Evolutionary conservation across 202 grass and related monocot genomes (phyloP), one percentile per base, ranked within the genome.

Genomic region (Setaria viridis): DNA sequence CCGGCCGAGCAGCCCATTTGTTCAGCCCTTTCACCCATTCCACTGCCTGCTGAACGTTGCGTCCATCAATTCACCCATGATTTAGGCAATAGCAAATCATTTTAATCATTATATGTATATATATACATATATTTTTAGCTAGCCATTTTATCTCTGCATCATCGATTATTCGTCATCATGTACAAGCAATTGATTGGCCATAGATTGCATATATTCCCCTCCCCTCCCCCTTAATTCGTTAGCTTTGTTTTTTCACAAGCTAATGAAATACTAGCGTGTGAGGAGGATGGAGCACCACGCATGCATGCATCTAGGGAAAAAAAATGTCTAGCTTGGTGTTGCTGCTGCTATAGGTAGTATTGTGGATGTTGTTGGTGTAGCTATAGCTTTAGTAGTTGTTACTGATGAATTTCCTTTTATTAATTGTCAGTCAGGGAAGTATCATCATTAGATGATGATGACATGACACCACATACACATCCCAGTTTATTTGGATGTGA

Each of bases 231-330:
- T 62, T n/a, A 17, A 76, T 70, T 87, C 42, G 34, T 80, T 54
- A 34, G 85, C 85, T 91, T 87, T 74, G 47, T 84, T 84, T 91
- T 87, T 84, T 87, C 76, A 43, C 70, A 34, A 81, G 85, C 83
- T 88, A 72, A 85, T 70, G 67, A 37, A 65, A 62, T 62, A 62
- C 11, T 58, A 74, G 35, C 25, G 62, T 57, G 47, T 72, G 72
- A 84, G 85, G 89, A 87, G 76, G 80, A 90, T 73, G 67, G 59
- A 62, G 48, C 42, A 74, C 56, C 72, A 82, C 51, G 10, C 59
- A 42, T 49, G 34, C 11, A 80, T 76, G 34, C 37, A 77, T 72
- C 12, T 77, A 78, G 57, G 58, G 64, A 6, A 63, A 59, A 9
- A 2, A 33, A 43, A 14, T 20, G 43, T 74, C 72, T 62, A 39